Base-by-base conservation (phyloP, 805 yeast species). In the Spathaspora sp. region DNA sequence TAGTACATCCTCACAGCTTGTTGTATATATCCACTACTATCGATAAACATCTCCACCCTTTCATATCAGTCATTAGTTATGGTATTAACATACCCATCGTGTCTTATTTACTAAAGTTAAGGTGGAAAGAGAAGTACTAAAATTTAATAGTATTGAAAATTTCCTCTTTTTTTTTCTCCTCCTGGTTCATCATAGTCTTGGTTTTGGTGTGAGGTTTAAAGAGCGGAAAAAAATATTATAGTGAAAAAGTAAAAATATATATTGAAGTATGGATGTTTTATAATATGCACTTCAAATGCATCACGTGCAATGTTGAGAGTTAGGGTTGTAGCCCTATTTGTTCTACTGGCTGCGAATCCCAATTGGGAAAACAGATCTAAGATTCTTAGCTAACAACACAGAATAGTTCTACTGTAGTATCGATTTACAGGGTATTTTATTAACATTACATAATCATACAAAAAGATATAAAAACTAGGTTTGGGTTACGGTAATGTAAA, bases 401-500 rank as follows among this genome's bases (percentile, higher is more conserved):
- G 32, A 9, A 29, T 29, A 12, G 32, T 10, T 29, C 11, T 35
- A 11, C 40, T 35, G 14, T n/a, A 5, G 40, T n/a, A 10, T 7
- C 14, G 14, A n/a, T n/a, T 3, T 35, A 14, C 7, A n/a, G 14
- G 40, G 40, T 11, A 11, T 35, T 35, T 35, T 35, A 35, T 35
- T 14, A 35, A n/a, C 16, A 3, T 35, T 12, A 35, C 17, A 35
- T 35, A 42, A 18, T 19, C 17, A 42, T 42, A 23, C 29, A 23
- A 42, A 23, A 42, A 42, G 28, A 6, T 10, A 14, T 16, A 14
- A 12, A 7, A 19, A 42, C 17, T 28, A 47, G 4, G 49, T 35
- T 47, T 51, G 50, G 26, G 78, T 68, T 39, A 74, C 65, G 2
- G 79, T 68, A 5, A 66, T 56, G 52, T 63, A 61, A 28, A 70